Evolutionary conservation across 1,284 basidiomycete species (phyloP).

Genomic region (Pulveroboletus sp.): DNA sequence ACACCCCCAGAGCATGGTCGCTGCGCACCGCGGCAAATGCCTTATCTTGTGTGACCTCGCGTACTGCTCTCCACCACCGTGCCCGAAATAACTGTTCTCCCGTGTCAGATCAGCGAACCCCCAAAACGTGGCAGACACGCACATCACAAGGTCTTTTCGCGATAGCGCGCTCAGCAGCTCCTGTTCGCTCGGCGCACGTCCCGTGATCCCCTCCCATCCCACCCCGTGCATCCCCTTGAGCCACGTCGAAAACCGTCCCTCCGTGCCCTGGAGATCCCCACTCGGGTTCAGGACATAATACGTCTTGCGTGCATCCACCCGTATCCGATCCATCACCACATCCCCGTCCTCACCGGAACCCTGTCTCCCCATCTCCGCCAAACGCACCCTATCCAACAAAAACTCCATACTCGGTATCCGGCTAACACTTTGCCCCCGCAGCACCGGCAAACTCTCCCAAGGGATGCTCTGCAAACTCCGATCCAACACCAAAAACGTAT

Average conservation of each 20-base stretch:
- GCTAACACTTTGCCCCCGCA: slow-evolving; percentile 84
- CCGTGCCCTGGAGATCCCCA: slow-evolving; percentile 84
- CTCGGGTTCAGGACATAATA: slow-evolving; percentile 93
- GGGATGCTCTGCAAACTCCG: slow-evolving; percentile 89
- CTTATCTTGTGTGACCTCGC: slow-evolving; percentile 84
- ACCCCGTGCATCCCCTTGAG: slow-evolving; percentile 63
- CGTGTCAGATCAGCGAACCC: slow-evolving; percentile 2
- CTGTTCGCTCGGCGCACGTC: slow-evolving; percentile 77
- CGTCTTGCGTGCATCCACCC: slow-evolving; percentile 67
- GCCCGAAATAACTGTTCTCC: slow-evolving; percentile 84
- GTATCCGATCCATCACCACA: slow-evolving; percentile 45
- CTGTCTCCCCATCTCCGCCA: slow-evolving; percentile 54
- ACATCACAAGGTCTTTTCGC: slow-evolving; percentile 84
- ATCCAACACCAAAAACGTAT: slow-evolving; percentile 89
- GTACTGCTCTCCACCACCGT: slow-evolving; percentile 95
- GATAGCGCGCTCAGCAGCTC: slow-evolving; percentile 74
- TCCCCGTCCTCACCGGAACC: slow-evolving; percentile 19
- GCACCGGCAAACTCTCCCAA: slow-evolving; percentile 93
- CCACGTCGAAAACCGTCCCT: slow-evolving; percentile 82
- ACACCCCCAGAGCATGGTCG: slow-evolving; percentile 98
- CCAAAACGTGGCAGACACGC: slow-evolving; percentile 38
- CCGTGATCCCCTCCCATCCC: slow-evolving; percentile 86
- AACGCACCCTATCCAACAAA: slow-evolving; percentile 77
- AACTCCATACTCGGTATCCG: slow-evolving; percentile 90
- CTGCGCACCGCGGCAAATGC: slow-evolving; percentile 80